Evolutionary conservation across 169 alveolate genomes (phyloP), one percentile per base, ranked within the genome.

Genomic region (Cryptosporidium sp.): DNA sequence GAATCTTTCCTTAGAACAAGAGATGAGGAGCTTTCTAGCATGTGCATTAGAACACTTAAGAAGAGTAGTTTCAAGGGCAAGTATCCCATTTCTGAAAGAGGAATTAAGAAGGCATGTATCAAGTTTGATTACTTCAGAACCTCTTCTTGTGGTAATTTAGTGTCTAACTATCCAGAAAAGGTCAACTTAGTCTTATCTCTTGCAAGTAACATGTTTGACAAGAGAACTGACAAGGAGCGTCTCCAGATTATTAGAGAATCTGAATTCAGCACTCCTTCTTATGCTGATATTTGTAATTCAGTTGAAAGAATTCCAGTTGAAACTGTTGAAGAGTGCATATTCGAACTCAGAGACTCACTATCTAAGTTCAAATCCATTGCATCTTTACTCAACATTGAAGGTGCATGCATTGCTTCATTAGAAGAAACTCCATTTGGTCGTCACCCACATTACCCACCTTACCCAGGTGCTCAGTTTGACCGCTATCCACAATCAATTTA

Each of bases 171-270:
- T 0, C n/a, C 52, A 12, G 86, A 73, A 21, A 73, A 45, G 39
- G 14, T 73, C 21, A 37, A 53, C 6, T 16, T 73, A 0, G 86
- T 73, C 7, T 16, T 35, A 3, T 58, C 86, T 1, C 52, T 73
- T n/a, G 69, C 86, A 33, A 23, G 14, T 4, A 35, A 58, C 62
- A 18, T 73, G 58, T 73, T 73, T 29, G 37, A 33, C 18, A 52
- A 56, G 68, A 73, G 51, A 44, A 31, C 56, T 8, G 71, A 73
- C 60, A 73, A 73, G 71, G 86, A 73, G 33, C 86, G 86, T 33
- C 70, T 73, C n/a, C 86, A 73, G 14, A 26, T 35, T 8, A 14
- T 37, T 7, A 65, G 72, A 3, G 72, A 65, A 18, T 65, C 72
- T 31, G 72, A 65, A 33, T 65, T 29, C 53, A 37, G 10, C 33